These are phyloP conservation scores for Flaveria floridana DNA, from an alignment of 140 eudicot species.

Conservation along the genomic window DNA sequence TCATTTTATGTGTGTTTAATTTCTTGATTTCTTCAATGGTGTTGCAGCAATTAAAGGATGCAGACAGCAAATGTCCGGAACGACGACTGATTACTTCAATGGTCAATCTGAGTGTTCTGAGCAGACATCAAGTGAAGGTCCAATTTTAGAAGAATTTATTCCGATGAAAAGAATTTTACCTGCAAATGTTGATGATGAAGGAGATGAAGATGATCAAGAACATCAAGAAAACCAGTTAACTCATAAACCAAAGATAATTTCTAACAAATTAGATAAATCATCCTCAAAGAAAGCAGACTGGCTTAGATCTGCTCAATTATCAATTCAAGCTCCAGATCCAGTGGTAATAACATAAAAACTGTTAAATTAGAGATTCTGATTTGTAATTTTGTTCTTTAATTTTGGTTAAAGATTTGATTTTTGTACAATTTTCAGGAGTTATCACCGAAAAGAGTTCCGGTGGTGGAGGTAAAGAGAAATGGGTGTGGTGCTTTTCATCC, in stretches of 20 bases:
- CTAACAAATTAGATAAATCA: slow-evolving; percentile 32
- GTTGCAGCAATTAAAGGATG: slow-evolving; percentile 76
- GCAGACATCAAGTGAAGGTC: slow-evolving; percentile 69
- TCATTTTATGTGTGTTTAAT: background rate
- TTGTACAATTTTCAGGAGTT: slow-evolving; percentile 42
- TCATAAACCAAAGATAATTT: slow-evolving; percentile 21
- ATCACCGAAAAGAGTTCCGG: slow-evolving; percentile 43
- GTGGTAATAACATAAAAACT: slow-evolving; percentile 38
- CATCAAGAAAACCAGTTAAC: background rate
- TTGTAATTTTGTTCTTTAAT: background rate
- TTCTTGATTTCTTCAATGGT: no score
- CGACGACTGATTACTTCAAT: slow-evolving; percentile 41
- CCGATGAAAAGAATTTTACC: slow-evolving; percentile 54
- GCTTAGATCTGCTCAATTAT: slow-evolving; percentile 90
- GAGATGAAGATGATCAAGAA: slow-evolving; percentile 29
- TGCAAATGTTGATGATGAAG: slow-evolving; percentile 29
- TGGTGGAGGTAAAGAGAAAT: slow-evolving; percentile 59
- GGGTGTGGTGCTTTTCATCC: slow-evolving; percentile 81
- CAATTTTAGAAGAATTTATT: slow-evolving; percentile 79
- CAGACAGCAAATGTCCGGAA: slow-evolving; percentile 54
- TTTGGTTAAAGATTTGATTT: slow-evolving; percentile 39
- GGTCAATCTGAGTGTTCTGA: slow-evolving; percentile 78
- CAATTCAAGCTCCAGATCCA: slow-evolving; percentile 90
- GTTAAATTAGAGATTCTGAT: background rate
- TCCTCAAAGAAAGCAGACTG: slow-evolving; percentile 68